Base-by-base conservation (phyloP, 2,329 filamentous ascomycete genomes). In the Pyrenophora tritici-repentis region DNA sequence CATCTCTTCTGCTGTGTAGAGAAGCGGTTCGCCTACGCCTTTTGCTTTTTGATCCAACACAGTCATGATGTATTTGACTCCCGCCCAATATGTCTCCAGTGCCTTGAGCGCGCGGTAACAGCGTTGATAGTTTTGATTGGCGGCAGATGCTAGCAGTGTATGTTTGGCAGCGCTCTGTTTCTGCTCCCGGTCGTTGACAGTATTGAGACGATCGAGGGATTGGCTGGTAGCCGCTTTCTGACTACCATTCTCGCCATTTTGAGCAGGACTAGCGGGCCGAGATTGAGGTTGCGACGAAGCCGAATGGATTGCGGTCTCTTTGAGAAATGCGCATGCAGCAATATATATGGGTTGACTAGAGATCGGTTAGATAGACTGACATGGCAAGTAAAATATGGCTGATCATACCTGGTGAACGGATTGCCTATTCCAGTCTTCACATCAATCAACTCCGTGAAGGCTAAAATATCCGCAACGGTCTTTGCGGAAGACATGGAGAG, bases 21-120 rank as follows among this genome's bases (percentile, higher is more conserved):
- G 68, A 12, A 85, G 70, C 2, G 83, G 91, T 64, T 96, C 90
- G 73, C 87, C 89, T 32, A 93, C 90, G 1, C 91, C 91, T 69
- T 93, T 91, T 12, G 90, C 86, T 70, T 94, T 94, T 62, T 95
- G 91, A 62, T 95, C 90, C 9, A 96, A 77, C 0, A 91, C 90
- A 0, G 89, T 93, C 32, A 96, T 76, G 33, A 96, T 95, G 68
- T 96, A 96, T 50, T 89, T 87, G 20, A 90, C 87, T 6, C 91
- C 91, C 31, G 88, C 88, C 91, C 91, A 96, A 67, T 94, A 94
- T 0, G 82, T 81, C 60, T 94, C 85, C n/a, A 95, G 78, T 38
- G 90, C 86, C 61, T 92, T 86, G 9, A 96, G 74, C 0, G 90
- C 90, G 66, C 91, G 90, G 70, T 94, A 93, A 68, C 91, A 96